A percentile compares a stretch with the other conserved stretches of the same genome.
These are phyloP conservation scores for Xanthoconium separans DNA, from an alignment of 1,284 basidiomycete species.

Conservation along the genomic window DNA sequence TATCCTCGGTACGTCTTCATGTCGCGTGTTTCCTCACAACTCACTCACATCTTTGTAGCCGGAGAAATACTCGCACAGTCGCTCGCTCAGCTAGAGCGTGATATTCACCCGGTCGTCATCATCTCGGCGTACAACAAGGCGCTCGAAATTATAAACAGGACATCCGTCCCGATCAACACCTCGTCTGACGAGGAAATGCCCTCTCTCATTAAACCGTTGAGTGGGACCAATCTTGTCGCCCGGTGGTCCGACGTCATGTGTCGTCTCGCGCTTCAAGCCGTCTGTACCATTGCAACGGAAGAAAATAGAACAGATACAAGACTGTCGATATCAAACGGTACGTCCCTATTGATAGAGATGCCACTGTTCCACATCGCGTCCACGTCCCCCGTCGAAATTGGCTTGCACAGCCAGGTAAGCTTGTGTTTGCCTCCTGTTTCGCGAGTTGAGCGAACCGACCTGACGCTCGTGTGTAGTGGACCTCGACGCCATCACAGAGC, in stretches of 20 bases:
- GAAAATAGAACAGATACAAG: constrained; percentile 71
- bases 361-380: too few species aligned
- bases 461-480: too few species aligned
- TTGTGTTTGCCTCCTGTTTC: too few species aligned
- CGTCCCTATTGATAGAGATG: too few species aligned
- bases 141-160: too few species aligned
- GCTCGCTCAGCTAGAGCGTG: constrained; percentile 87
- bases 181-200: constrained; percentile 57
- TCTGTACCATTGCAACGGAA: constrained; percentile 71
- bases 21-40: background rate
- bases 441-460: too few species aligned
- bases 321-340: constrained; percentile 99
- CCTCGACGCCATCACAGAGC: too few species aligned
- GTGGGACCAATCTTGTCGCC: constrained; percentile 98
- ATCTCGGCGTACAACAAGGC: constrained; percentile 96
- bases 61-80: constrained; percentile 99
- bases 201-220: constrained; percentile 95
- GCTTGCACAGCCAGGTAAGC: too few species aligned
- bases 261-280: constrained; percentile 88
- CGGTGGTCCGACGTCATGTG: constrained; percentile 99
- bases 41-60: constrained; percentile 46
- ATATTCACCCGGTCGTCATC: constrained; percentile 98
- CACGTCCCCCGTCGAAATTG: too few species aligned
- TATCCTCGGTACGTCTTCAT: constrained; percentile 69
- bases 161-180: constrained; percentile 86